Evolutionary conservation across 208 protist genomes (phyloP).

Genomic region (Phytomonas francai): DNA sequence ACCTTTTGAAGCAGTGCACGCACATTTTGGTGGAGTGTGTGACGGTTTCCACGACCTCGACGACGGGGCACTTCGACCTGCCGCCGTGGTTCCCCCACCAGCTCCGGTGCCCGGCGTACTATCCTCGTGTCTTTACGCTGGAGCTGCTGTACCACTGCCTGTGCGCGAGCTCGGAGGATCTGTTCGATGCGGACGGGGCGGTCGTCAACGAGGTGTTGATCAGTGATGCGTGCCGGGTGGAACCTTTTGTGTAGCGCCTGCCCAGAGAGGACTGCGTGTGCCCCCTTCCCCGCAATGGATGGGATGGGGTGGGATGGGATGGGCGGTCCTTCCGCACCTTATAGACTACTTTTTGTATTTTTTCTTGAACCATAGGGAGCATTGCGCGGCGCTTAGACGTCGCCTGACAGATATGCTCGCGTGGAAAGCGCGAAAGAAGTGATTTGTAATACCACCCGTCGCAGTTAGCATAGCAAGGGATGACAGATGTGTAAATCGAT

Average conservation of each 20-base stretch:
- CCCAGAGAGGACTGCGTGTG: too few relatives aligned
- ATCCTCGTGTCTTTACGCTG: constrained; percentile 41
- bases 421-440: too few relatives aligned
- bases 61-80: constrained; percentile 25
- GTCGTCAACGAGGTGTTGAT: constrained; percentile 24
- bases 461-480: too few relatives aligned
- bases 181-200: constrained; percentile 30
- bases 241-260: constrained; percentile 14
- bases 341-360: too few relatives aligned
- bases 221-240: constrained; percentile 36
- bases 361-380: too few relatives aligned
- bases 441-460: too few relatives aligned
- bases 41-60: constrained; percentile 16
- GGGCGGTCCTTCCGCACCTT: too few relatives aligned
- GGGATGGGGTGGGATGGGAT: too few relatives aligned
- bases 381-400: too few relatives aligned
- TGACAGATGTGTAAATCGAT: too few relatives aligned
- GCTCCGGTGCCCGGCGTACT: constrained; percentile 16
- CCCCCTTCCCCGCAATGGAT: neutral
- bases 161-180: constrained; percentile 26
- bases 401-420: too few relatives aligned
- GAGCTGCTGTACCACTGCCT: constrained; percentile 65
- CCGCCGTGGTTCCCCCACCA: constrained; percentile 42
- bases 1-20: constrained; percentile 15
- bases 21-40: constrained; percentile 65